phyloP scores from a whole-genome alignment of 2,329 filamentous ascomycete genomes.

The Immersiporthe knoxdaviesiana region DNA sequence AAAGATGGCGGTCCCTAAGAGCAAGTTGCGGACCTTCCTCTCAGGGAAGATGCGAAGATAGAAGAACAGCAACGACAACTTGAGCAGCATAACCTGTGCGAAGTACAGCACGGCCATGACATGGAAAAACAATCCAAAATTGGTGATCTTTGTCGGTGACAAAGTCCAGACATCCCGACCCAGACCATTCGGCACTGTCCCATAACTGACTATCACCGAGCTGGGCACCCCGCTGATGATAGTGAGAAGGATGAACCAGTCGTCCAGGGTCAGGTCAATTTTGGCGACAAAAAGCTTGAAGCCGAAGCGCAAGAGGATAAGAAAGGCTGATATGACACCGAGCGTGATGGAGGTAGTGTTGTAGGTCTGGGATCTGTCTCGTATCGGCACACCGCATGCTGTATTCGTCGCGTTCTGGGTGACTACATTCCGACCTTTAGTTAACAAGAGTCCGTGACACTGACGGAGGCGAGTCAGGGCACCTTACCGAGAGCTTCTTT shows the following conservation, averaged over 20 bases:
- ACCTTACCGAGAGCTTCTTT: conserved; percentile 22
- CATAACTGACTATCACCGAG: conserved; percentile 26
- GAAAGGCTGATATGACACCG: conserved; percentile 16
- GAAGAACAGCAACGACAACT: conserved; percentile 24
- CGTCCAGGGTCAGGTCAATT: conserved; percentile 28
- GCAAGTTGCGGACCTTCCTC: conserved; percentile 14
- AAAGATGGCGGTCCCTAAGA: conserved; percentile 18
- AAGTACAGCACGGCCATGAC: conserved; percentile 32
- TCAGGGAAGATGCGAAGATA: conserved; percentile 25
- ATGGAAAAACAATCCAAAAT: conserved; percentile 34
- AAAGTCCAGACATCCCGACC: conserved; percentile 38
- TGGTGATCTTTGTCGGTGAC: conserved; percentile 34
- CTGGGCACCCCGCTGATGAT: conserved; percentile 30
- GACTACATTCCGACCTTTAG: background rate
- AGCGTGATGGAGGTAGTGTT: conserved; percentile 11
- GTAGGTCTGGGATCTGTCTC: background rate
- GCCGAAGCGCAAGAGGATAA: conserved; percentile 20
- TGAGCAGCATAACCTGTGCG: background rate
- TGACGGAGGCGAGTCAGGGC: too few relatives aligned
- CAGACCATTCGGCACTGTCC: conserved; percentile 30
- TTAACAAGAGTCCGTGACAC: background rate
- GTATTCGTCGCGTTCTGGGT: conserved; percentile 22
- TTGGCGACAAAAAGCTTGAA: conserved; percentile 27
- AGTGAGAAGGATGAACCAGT: conserved; percentile 29
- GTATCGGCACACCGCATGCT: conserved; percentile 8